Conservation (phyloP, 2,329 filamentous ascomycete genomes). For the Diplodia seriata region DNA sequence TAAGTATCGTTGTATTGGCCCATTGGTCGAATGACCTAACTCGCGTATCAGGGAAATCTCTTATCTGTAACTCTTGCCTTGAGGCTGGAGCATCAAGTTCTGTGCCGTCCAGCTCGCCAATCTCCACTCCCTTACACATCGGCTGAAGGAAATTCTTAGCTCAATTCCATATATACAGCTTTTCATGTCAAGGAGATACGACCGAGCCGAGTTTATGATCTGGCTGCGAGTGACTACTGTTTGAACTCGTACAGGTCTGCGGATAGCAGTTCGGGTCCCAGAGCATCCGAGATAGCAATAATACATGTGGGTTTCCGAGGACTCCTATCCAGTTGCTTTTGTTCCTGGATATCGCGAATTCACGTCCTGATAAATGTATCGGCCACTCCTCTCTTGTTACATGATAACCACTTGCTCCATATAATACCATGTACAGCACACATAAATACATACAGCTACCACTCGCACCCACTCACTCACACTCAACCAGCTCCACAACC, state of each 20-base stretch:
- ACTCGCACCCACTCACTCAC: background rate
- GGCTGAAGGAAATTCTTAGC: background rate
- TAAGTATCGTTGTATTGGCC: background rate
- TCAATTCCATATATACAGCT: background rate
- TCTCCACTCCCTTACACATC: background rate
- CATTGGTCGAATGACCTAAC: background rate
- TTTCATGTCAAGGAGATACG: background rate
- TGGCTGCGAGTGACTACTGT: background rate
- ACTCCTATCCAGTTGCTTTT: background rate
- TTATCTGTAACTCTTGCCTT: background rate
- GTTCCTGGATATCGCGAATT: background rate
- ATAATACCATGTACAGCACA: too few species aligned
- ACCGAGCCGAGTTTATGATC: background rate
- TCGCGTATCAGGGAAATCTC: background rate
- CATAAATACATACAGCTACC: too few species aligned
- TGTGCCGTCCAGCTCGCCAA: background rate
- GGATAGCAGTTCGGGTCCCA: background rate
- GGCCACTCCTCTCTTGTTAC: too few species aligned
- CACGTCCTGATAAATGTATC: too few species aligned
- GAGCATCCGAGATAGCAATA: background rate
- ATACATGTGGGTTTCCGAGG: background rate
- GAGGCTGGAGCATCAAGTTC: background rate
- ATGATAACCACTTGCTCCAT: too few species aligned
- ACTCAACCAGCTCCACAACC: slow-evolving; percentile 5
- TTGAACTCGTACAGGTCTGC: background rate